Base-by-base conservation (phyloP, 352 stramenopile genomes). In the Phytophthora pini region DNA sequence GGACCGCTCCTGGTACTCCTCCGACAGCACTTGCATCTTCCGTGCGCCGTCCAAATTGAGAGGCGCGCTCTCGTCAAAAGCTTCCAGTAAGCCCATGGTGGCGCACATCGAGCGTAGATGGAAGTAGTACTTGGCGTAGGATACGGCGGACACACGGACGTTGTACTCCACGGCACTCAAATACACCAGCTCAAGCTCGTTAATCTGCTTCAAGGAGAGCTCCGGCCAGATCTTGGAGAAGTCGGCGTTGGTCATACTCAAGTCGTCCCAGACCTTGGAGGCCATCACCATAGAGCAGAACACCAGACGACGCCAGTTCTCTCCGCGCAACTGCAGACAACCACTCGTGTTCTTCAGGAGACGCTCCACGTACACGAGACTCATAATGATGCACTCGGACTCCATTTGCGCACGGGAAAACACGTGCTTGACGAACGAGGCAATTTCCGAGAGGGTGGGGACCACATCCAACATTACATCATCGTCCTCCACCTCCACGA, bases 221-320 rank as follows among this genome's bases (percentile, higher is more conserved):
- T 93, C 82, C 4, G 90, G 90, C 72, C 79, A 95, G 50, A 98
- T 91, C 74, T 98, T 97, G 57, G 82, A 94, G 61, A 99, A 99
- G 76, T 99, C 97, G 12, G 87, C 91, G 72, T 99, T 99, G 78
- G 94, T 99, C 96, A 99, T 99, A 70, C 81, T 97, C 27, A 99
- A 72, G 67, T 99, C 97, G 69, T 99, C 97, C 95, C 97, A 99
- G 26, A 99, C 97, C 69, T 99, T 99, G 10, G 88, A 98, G 0
- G 94, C 88, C 75, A 99, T 94, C 29, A 99, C 90, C 94, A 99
- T 98, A 11, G 90, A 97, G 48, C 90, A 96, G 65, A 99, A 99
- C 1, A 99, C 70, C 27, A 99, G 79, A 10, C 92, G 94, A 54
- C 93, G 88, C 96, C 96, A 99, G 76, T 99, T 99, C 54, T 74